These are phyloP conservation scores for Emergomyces africanus DNA, from an alignment of 2,329 filamentous ascomycete species.

Conservation along the genomic window DNA sequence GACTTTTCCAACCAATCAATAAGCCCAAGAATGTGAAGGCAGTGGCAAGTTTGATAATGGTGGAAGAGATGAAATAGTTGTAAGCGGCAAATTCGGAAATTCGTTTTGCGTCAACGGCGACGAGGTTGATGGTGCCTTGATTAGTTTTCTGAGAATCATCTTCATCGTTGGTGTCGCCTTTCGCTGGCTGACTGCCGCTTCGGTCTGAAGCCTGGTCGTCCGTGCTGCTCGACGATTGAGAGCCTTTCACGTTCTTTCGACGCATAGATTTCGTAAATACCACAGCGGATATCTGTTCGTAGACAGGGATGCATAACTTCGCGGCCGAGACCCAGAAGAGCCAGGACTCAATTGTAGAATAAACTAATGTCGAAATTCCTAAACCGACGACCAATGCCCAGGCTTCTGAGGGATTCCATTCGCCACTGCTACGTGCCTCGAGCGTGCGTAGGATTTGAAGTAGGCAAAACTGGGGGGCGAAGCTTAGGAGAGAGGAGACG, in stretches of 20 bases:
- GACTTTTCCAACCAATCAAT: slow-evolving; percentile 58
- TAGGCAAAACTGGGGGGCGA: slow-evolving; percentile 58
- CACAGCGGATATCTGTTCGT: slow-evolving; percentile 56
- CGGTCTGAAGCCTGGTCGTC: slow-evolving; percentile 14
- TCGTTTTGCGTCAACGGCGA: slow-evolving; percentile 61
- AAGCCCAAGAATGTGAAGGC: slow-evolving; percentile 54
- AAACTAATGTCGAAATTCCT: slow-evolving; percentile 44
- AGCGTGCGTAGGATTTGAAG: slow-evolving; percentile 52
- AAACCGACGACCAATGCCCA: slow-evolving; percentile 59
- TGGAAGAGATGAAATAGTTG: slow-evolving; percentile 52
- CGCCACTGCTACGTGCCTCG: slow-evolving; percentile 40
- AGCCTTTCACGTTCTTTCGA: slow-evolving; percentile 60
- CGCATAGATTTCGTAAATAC: slow-evolving; percentile 67
- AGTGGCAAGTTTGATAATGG: slow-evolving; percentile 49
- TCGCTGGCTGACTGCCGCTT: slow-evolving; percentile 19
- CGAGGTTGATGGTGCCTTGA: slow-evolving; percentile 64
- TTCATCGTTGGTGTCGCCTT: slow-evolving; percentile 23
- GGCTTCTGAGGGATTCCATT: slow-evolving; percentile 38
- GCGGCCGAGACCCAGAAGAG: slow-evolving; percentile 55
- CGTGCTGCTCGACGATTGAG: slow-evolving; percentile 27
- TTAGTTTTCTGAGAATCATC: slow-evolving; percentile 44
- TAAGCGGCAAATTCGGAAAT: slow-evolving; percentile 56
- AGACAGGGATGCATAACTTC: slow-evolving; percentile 51
- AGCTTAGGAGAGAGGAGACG: slow-evolving; percentile 45
- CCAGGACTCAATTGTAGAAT: slow-evolving; percentile 49